Conservation (phyloP, 2,329 filamentous ascomycete genomes). For the Cercospora citrullina region DNA sequence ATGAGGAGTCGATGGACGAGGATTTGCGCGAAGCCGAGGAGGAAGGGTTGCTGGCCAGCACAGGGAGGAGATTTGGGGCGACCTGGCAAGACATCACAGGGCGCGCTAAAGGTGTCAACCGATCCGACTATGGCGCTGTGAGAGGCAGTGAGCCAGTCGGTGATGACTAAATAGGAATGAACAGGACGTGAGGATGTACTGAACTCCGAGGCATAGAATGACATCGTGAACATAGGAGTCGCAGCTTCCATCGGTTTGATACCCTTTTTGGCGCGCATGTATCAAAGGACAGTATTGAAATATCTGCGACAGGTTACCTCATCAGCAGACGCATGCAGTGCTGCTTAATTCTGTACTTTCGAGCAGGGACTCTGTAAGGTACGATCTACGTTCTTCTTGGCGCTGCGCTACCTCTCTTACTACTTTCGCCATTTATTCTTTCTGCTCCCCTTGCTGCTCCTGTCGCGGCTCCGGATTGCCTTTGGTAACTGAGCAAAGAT, state of each 20-base stretch:
- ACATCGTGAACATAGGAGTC: background rate
- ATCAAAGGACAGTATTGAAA: background rate
- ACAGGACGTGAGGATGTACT: slow-evolving; percentile 6
- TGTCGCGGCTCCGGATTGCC: background rate
- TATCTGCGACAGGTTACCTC: background rate
- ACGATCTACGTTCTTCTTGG: background rate
- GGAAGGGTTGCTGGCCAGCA: slow-evolving; percentile 83
- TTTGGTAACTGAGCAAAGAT: background rate
- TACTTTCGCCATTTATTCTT: background rate
- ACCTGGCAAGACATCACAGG: slow-evolving; percentile 88
- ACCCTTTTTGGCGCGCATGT: background rate
- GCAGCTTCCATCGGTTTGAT: background rate
- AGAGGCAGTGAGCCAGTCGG: background rate
- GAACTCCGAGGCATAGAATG: slow-evolving; percentile 10
- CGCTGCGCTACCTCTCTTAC: background rate
- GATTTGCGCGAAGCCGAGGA: slow-evolving; percentile 92
- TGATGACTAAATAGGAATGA: background rate
- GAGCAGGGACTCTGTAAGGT: background rate
- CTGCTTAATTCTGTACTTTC: background rate
- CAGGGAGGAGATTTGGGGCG: slow-evolving; percentile 76
- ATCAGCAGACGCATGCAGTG: background rate
- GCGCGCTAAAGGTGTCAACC: slow-evolving; percentile 43
- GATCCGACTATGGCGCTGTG: slow-evolving; percentile 19
- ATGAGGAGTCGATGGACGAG: slow-evolving; percentile 77
- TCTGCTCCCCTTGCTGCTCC: background rate